A percentile compares a stretch with the other conserved stretches of the same genome.
Conservation (phyloP, 1,284 basidiomycete genomes). For the Vanrija sp. region DNA sequence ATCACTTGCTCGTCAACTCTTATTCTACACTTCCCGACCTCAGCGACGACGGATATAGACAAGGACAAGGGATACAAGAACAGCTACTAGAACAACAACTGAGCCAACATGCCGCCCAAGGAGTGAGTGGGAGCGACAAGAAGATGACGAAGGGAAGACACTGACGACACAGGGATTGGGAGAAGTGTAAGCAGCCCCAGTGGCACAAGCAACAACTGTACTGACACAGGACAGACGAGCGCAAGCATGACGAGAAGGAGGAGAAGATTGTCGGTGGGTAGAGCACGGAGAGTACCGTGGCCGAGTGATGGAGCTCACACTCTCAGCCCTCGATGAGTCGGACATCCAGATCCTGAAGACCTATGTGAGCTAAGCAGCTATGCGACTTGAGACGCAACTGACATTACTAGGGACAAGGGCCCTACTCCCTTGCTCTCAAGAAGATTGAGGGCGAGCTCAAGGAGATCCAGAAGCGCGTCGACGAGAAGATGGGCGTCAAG, state of each 20-base stretch:
- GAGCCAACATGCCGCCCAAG: constrained; percentile 71
- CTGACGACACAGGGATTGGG: constrained; percentile 71
- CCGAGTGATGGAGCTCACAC: constrained; percentile 6
- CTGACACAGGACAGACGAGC: constrained; percentile 57
- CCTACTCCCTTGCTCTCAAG: constrained; percentile 86
- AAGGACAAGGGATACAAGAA: neutral
- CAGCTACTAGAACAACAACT: neutral
- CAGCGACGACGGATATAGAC: neutral
- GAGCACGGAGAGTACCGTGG: neutral
- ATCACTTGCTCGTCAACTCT: neutral
- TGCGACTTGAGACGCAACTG: neutral
- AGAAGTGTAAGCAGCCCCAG: constrained; percentile 69
- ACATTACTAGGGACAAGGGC: constrained; percentile 80
- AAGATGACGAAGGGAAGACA: neutral
- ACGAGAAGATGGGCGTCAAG: constrained; percentile 97
- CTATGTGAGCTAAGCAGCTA: constrained; percentile 60
- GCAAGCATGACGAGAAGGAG: constrained; percentile 80
- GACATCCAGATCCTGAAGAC: constrained; percentile 99
- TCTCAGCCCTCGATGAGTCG: constrained; percentile 84
- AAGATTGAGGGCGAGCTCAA: constrained; percentile 89
- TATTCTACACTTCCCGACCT: neutral
- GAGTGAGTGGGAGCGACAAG: constrained; percentile 47
- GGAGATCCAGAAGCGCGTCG: constrained; percentile 93
- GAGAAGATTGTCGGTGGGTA: constrained; percentile 84
- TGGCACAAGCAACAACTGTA: neutral